A percentile compares a stretch with the other conserved stretches of the same genome.
phyloP scores from a whole-genome alignment of 2,329 filamentous ascomycete species.

The Hypoxylon sp. region DNA sequence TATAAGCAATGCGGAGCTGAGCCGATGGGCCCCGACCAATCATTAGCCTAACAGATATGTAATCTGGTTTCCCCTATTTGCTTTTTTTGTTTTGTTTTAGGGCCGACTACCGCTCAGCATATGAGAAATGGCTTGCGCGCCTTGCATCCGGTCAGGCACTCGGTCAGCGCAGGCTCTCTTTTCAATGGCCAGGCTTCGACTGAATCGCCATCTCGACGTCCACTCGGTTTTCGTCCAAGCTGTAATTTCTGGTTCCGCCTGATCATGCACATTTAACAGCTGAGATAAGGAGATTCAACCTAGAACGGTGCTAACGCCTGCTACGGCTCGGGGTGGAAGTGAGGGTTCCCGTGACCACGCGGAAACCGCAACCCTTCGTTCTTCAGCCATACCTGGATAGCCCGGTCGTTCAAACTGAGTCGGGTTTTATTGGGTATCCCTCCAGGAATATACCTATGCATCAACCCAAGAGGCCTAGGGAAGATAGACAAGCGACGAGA shows the following conservation, averaged over 20 bases:
- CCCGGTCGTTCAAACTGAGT: constrained; percentile 1
- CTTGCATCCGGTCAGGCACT: constrained; percentile 40
- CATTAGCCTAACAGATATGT: constrained; percentile 32
- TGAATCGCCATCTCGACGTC: constrained; percentile 25
- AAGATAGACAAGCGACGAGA: constrained; percentile 8
- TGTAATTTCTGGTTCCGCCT: constrained; percentile 26
- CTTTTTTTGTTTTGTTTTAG: constrained; percentile 38
- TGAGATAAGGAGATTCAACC: constrained; percentile 28
- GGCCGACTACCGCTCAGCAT: constrained; percentile 39
- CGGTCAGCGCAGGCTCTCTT: constrained; percentile 37
- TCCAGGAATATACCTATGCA: constrained; percentile 9
- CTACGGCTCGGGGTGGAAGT: constrained; percentile 21
- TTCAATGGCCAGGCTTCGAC: constrained; percentile 32
- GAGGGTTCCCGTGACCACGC: constrained; percentile 11
- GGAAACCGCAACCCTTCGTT: constrained; percentile 14
- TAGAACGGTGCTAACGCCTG: constrained; percentile 24
- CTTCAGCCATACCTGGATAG: constrained; percentile 21
- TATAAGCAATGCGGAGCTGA: constrained; percentile 41
- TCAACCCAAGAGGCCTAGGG: constrained; percentile 11
- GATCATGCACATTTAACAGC: constrained; percentile 25
- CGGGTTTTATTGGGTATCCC: constrained; percentile 28
- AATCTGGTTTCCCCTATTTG: constrained; percentile 34
- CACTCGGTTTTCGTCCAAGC: constrained; percentile 33
- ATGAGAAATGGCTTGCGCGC: constrained; percentile 34
- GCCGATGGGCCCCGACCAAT: constrained; percentile 35